Conservation (phyloP, 371 early-diverging fungal genomes). For the Syncephalastrum sp. region DNA sequence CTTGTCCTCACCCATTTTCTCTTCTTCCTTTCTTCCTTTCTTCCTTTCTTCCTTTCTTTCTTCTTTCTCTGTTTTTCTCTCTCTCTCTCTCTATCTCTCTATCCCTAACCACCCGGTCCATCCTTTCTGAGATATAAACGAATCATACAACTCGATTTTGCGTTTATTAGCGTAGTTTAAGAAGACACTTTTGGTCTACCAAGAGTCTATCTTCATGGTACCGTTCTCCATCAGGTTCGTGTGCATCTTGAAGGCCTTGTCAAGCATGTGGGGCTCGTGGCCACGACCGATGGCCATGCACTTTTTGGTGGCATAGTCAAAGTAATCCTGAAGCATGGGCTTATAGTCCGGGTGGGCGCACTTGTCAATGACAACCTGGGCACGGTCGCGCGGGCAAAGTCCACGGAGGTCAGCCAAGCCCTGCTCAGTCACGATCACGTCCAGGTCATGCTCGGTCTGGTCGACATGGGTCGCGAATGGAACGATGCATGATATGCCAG, state of each 20-base stretch:
- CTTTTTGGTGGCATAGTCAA: conserved; percentile 44
- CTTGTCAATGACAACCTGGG: conserved; percentile 50
- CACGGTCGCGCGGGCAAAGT: conserved; percentile 50
- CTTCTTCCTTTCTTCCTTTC: too few relatives aligned
- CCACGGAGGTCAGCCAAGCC: conserved; percentile 55
- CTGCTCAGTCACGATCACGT: conserved; percentile 54
- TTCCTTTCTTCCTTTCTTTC: too few relatives aligned
- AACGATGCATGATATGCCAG: conserved; percentile 50
- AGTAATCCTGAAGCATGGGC: conserved; percentile 45
- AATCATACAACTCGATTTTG: too few relatives aligned
- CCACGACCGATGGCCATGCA: conserved; percentile 48
- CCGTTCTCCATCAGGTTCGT: conserved; percentile 48
- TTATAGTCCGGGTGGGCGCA: conserved; percentile 55
- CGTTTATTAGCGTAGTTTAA: neutral
- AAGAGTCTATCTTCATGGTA: conserved; percentile 53
- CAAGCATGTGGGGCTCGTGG: conserved; percentile 56
- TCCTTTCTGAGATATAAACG: too few relatives aligned
- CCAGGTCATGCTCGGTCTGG: conserved; percentile 55
- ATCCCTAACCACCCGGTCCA: too few relatives aligned
- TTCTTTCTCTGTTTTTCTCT: too few relatives aligned
- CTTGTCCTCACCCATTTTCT: too few relatives aligned
- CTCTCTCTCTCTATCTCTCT: too few relatives aligned
- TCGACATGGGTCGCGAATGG: conserved; percentile 56
- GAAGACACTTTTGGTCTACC: conserved; percentile 22
- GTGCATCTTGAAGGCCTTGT: conserved; percentile 56